These are phyloP conservation scores for sorghum (Sorghum bicolor) DNA, from an alignment of 176 grass and related monocot genomes.

Conservation along the genomic window Sorghum_bicolor_NCBIv3 NC_012870.2:22243001-22243500, in stretches of 20 bases:
- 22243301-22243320: constrained; percentile 95
- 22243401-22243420: constrained; percentile 20
- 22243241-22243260: constrained; percentile 63
- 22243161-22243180: constrained; percentile 23
- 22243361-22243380: constrained; percentile 41
- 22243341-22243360: constrained; percentile 79
- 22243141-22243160: constrained; percentile 24
- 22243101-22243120: constrained; percentile 75
- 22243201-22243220: background rate
- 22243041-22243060: constrained; percentile 56
- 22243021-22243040: constrained; percentile 18
- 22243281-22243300: constrained; percentile 80
- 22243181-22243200: background rate
- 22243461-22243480: constrained; percentile 76
- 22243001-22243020: background rate
- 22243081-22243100: constrained; percentile 77
- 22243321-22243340: constrained; percentile 87
- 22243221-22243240: constrained; percentile 6
- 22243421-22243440: background rate
- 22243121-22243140: constrained; percentile 75
- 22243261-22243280: constrained; percentile 82
- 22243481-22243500: constrained; percentile 25
- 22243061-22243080: constrained; percentile 93
- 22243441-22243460: constrained; percentile 1
- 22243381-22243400: constrained; percentile 20